A percentile compares a stretch with the other conserved stretches of the same genome.
phyloP scores from a whole-genome alignment of 371 early-diverging fungal genomes.

The Haplosporangium sp. region DNA sequence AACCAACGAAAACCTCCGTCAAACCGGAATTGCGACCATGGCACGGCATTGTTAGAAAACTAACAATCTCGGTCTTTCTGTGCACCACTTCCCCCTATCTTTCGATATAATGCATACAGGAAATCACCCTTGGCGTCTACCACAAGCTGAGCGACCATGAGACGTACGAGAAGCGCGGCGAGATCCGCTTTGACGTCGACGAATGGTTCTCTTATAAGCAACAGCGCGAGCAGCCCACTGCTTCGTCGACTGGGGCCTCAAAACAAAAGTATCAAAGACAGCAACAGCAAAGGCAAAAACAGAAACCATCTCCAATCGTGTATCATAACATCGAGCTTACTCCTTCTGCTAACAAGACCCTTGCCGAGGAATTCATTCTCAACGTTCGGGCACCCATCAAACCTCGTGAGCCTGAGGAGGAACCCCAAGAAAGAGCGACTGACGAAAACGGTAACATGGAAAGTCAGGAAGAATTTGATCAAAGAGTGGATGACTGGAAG shows the following conservation, averaged over 20 bases:
- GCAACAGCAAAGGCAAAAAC: constrained; percentile 18
- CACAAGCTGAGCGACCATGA: constrained; percentile 50
- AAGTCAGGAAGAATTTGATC: constrained; percentile 32
- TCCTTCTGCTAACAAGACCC: neutral
- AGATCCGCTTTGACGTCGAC: constrained; percentile 40
- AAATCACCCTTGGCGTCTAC: constrained; percentile 46
- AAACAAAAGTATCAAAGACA: constrained; percentile 5
- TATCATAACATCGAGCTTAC: constrained; percentile 16
- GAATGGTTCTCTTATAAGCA: constrained; percentile 26
- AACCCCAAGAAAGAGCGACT: constrained; percentile 4
- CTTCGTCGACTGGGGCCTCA: constrained; percentile 11
- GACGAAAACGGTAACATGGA: constrained; percentile 20
- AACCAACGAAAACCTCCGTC: neutral
- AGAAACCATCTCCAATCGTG: constrained; percentile 8
- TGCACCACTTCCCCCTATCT: neutral
- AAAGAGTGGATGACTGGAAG: constrained; percentile 27
- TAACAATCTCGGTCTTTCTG: neutral
- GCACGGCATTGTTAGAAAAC: neutral
- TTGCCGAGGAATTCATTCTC: constrained; percentile 38
- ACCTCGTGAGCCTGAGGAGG: neutral
- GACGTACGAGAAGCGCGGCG: constrained; percentile 51
- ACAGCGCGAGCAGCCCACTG: constrained; percentile 13
- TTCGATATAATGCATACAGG: constrained; percentile 7
- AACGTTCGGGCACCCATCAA: constrained; percentile 36
- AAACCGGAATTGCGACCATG: neutral